phyloP scores from a whole-genome alignment of 129 eudicot species.

The Cynara cardunculus region DNA sequence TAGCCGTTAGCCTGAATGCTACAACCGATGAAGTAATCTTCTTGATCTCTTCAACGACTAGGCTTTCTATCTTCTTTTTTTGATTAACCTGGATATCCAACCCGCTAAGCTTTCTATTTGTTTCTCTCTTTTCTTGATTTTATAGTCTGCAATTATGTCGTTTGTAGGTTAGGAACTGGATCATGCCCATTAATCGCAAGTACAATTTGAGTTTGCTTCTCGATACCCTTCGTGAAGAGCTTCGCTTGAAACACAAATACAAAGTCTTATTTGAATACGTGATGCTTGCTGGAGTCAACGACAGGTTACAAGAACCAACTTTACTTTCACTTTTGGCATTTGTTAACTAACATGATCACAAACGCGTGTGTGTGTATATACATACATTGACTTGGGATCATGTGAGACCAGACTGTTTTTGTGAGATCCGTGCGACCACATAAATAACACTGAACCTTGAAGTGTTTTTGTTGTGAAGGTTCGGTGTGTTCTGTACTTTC shows the following conservation, averaged over 20 bases:
- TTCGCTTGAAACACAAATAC: constrained; percentile 56
- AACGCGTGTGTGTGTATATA: not conserved
- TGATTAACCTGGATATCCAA: no score
- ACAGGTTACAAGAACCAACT: constrained; percentile 52
- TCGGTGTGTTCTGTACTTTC: no score
- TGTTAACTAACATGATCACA: not conserved
- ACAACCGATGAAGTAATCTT: constrained; percentile 81
- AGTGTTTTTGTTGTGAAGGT: no score
- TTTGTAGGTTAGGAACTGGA: constrained; percentile 86
- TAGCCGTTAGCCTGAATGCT: constrained; percentile 94
- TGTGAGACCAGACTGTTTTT: no score
- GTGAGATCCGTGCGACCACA: no score
- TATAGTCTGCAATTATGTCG: not conserved
- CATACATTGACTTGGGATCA: no score
- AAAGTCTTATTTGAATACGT: constrained; percentile 90
- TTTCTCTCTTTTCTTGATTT: not conserved
- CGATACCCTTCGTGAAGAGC: constrained; percentile 79
- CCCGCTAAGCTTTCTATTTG: not conserved
- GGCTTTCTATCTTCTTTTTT: not conserved
- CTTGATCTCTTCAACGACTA: not conserved
- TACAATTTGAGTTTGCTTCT: constrained; percentile 78
- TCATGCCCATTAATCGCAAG: constrained; percentile 97
- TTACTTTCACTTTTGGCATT: not conserved
- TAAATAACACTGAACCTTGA: no score
- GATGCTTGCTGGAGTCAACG: constrained; percentile 93